Evolutionary conservation across 2,329 filamentous ascomycete species (phyloP), one percentile per base, ranked within the genome.

Genomic region (Fonsecaea pugnacius): DNA sequence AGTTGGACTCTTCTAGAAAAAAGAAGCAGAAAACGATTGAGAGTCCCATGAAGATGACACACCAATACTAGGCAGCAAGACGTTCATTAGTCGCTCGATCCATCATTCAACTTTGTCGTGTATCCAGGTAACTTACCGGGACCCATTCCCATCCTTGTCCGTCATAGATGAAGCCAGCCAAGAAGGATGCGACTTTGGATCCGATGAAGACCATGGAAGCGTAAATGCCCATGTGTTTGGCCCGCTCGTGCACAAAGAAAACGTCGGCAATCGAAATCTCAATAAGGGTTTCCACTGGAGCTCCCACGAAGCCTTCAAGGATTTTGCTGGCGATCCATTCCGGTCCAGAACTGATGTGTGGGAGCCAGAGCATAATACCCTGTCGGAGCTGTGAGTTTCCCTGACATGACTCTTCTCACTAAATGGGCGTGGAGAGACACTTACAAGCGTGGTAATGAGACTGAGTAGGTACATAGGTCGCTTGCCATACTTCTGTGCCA

Each of bases 81-180:
- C 27, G 27, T 30, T 30, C 27, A 30, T 30, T 30, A 30, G 27
- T 30, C 27, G 27, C 27, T 4, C 27, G 27, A 30, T 30, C 27
- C 27, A 30, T 6, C 27, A 1, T 30, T 30, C 27, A 6, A 30
- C 27, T 30, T 30, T 6, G 27, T 30, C 27, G 27, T 30, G 27
- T 6, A 30, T 30, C 27, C 27, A 30, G 6, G 27, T 30, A 83
- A 69, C 36, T 82, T 78, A 0, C 77, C 77, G 81, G 76, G 30
- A 46, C 79, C 79, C 79, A 82, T 67, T 74, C 60, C 80, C 80
- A 82, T 1, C 79, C 78, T 54, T 80, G 77, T 30, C 78, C 77
- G 56, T 82, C 73, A 4, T 75, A 75, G 48, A 82, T 81, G 67
- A 81, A 82, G 2, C 80, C 80, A 27, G 76, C 78, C 58, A 81